Evolutionary conservation across 331 rosid species (phyloP).

Genomic region (Malus hybrid): DNA sequence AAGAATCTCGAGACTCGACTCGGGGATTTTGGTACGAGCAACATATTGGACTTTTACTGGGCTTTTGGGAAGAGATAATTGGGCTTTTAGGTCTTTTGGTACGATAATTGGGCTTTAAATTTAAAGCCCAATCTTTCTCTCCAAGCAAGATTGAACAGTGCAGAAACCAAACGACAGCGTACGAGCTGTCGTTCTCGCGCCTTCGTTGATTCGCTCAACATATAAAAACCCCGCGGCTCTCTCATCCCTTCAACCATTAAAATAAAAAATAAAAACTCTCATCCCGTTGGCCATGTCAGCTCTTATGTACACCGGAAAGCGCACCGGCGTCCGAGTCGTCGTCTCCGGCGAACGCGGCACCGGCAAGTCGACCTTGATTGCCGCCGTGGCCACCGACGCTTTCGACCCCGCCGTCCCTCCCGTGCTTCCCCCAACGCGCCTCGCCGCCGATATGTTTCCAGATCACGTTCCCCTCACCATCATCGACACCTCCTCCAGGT

Average conservation of each 20-base stretch:
- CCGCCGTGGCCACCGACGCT: constrained; percentile 57
- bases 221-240: not conserved
- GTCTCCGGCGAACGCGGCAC: constrained; percentile 75
- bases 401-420: constrained; percentile 52
- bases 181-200: not conserved
- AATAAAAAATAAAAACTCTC: not conserved
- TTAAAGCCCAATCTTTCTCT: too few relatives aligned
- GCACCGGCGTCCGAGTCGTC: constrained; percentile 54
- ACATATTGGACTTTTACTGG: not conserved
- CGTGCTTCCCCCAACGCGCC: constrained; percentile 62
- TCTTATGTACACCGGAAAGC: not conserved
- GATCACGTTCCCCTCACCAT: constrained; percentile 62
- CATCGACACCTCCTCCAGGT: constrained; percentile 82
- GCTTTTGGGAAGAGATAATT: not conserved
- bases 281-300: constrained; percentile 6
- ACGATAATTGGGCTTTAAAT: not conserved
- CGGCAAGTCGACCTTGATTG: constrained; percentile 79
- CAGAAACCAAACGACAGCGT: not conserved
- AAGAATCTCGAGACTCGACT: not conserved
- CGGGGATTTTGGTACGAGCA: not conserved
- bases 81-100: not conserved
- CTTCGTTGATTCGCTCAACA: not conserved
- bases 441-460: constrained; percentile 66
- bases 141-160: not conserved
- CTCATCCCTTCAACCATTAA: not conserved